Evolutionary conservation across 140 eudicot genomes (phyloP).

Genomic region (Ambrosia hybrid): DNA sequence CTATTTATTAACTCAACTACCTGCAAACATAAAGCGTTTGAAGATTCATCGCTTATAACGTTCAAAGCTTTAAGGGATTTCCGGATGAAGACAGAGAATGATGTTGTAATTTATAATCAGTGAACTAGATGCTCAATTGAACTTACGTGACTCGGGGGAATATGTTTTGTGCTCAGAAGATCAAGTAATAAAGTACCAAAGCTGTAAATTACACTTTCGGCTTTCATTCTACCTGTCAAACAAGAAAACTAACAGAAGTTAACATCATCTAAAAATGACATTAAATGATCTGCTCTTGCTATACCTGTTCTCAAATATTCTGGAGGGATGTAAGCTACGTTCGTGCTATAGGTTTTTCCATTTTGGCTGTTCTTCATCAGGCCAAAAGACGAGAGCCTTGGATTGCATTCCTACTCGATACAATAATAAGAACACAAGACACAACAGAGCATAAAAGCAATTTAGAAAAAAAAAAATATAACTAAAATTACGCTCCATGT

Average conservation of each 20-base stretch:
- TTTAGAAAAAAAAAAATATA: too few species aligned
- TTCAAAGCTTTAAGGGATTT: too few species aligned
- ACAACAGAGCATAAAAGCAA: too few species aligned
- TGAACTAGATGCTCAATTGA: not conserved
- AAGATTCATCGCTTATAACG: not conserved
- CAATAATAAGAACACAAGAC: too few species aligned
- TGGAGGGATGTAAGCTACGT: conserved; percentile 87
- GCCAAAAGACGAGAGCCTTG: too few species aligned
- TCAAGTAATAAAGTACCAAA: conserved; percentile 86
- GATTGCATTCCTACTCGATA: too few species aligned
- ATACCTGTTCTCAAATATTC: conserved; percentile 85
- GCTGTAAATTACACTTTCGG: conserved; percentile 85
- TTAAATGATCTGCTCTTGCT: not conserved
- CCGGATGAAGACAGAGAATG: too few species aligned
- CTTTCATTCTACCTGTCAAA: conserved; percentile 72
- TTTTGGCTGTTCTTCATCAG: too few species aligned
- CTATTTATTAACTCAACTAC: conserved; percentile 85
- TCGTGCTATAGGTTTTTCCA: conserved; percentile 23
- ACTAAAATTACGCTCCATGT: not conserved
- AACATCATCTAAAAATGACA: not conserved
- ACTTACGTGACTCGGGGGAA: conserved; percentile 87
- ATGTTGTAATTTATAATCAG: not conserved
- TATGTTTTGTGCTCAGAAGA: conserved; percentile 90
- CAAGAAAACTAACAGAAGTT: conserved; percentile 10
- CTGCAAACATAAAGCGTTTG: conserved; percentile 29